phyloP scores from a whole-genome alignment of 345 rosid species.

The Iberis pinnata region DNA sequence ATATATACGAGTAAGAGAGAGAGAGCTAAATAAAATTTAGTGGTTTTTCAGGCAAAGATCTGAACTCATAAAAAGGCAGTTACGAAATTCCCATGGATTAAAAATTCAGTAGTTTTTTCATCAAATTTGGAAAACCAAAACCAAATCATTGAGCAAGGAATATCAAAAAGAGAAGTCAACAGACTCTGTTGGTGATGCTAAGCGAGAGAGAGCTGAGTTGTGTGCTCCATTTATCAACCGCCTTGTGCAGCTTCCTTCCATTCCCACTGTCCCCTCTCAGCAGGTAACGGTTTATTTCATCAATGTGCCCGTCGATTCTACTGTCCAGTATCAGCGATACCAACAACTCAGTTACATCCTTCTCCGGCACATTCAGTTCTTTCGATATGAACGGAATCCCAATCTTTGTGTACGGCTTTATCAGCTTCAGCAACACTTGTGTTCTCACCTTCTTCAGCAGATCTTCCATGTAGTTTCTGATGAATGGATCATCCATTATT shows the following conservation, averaged over 20 bases:
- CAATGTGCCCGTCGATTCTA: constrained; percentile 92
- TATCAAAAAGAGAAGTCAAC: constrained; percentile 24
- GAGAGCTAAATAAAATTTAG: too few relatives aligned
- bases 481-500: constrained; percentile 96
- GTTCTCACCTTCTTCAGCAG: constrained; percentile 94
- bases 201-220: constrained; percentile 70
- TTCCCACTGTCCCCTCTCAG: constrained; percentile 92
- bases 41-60: too few relatives aligned
- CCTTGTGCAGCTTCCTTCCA: constrained; percentile 87
- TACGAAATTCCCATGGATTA: too few relatives aligned
- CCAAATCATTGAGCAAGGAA: neutral
- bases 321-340: constrained; percentile 88
- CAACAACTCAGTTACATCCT: constrained; percentile 82
- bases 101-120: too few relatives aligned
- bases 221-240: constrained; percentile 92
- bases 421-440: constrained; percentile 94
- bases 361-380: constrained; percentile 94
- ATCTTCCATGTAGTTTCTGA: constrained; percentile 95
- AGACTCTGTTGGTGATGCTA: constrained; percentile 64
- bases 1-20: too few relatives aligned
- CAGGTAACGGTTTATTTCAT: constrained; percentile 83
- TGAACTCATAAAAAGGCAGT: too few relatives aligned
- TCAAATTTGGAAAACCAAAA: too few relatives aligned
- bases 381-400: constrained; percentile 86
- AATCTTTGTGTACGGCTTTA: constrained; percentile 91